Evolutionary conservation across 228 moss, liverwort and hornwort species (phyloP).

Genomic region (Sphagnum fallax): DNA sequence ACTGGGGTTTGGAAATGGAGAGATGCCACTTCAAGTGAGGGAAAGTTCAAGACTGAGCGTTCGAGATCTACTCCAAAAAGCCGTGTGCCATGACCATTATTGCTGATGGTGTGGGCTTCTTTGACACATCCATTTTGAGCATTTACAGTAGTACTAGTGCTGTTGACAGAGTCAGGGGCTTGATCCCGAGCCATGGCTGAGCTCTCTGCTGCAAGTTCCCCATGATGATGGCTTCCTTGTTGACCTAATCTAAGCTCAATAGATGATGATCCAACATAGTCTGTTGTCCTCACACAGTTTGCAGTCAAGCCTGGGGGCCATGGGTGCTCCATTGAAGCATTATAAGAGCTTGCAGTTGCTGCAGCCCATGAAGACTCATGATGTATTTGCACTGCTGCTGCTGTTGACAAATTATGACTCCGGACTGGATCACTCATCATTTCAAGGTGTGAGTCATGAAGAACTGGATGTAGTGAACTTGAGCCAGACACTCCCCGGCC

Average conservation of each 20-base stretch:
- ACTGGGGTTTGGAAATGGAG: constrained; percentile 2
- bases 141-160: neutral
- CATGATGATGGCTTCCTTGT: constrained; percentile 17
- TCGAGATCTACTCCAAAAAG: constrained; percentile 91
- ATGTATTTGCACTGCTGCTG: constrained; percentile 19
- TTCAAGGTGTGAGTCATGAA: too few species aligned
- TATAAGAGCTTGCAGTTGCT: neutral
- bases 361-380: constrained; percentile 8
- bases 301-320: too few species aligned
- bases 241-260: constrained; percentile 31
- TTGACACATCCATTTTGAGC: constrained; percentile 5
- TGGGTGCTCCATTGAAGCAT: too few species aligned
- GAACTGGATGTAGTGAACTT: constrained; percentile 4
- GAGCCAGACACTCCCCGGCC: constrained; percentile 12
- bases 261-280: constrained; percentile 20
- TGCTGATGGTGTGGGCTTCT: constrained; percentile 44
- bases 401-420: constrained; percentile 21
- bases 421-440: neutral
- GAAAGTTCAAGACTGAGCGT: constrained; percentile 23
- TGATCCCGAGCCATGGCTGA: neutral
- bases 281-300: constrained; percentile 29
- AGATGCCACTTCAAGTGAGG: constrained; percentile 14
- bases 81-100: constrained; percentile 37
- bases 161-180: neutral
- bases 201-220: constrained; percentile 32